Evolutionary conservation across 768 basidiomycete genomes (phyloP), one percentile per base, ranked within the genome.

Genomic region (Termitomyces sp.): DNA sequence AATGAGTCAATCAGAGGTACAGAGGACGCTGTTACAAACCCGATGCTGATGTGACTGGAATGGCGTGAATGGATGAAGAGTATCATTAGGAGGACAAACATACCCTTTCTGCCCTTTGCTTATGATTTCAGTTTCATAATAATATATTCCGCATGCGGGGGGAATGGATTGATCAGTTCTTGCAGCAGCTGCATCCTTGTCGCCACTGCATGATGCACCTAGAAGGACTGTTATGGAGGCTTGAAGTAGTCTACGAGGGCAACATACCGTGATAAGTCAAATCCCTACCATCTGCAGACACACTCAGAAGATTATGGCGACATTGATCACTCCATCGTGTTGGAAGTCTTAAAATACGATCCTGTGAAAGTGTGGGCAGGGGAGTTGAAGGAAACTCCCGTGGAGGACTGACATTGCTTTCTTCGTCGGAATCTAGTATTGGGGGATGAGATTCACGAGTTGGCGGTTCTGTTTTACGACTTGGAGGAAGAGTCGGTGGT

Each of bases 61-160:
- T 44, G 23, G 56, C 66, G 29, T 66, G 56, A 57, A 56, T 60
- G 53, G 60, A 48, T 33, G 25, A 54, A 43, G 40, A 53, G 18
- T 7, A 12, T 50, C 49, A 43, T 48, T 52, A n/a, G 42, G 52
- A 52, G 13, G 50, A 15, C 56, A 22, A 27, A 71, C 83, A 66
- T 61, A 88, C 93, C 91, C 93, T 68, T 88, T 90, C 40, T 81
- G 76, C 11, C 89, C 88, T 64, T 90, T 90, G 66, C 88, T 84
- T 6, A 88, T 66, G 43, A 98, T 83, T 62, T 89, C 84, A 5
- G 94, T 84, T 73, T 99, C 96, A 66, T 88, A 99, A 69, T 98
- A 99, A 66, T 92, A 96, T 52, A 98, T 85, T 22, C 95, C 97
- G 62, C 90, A 90, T 11, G 88, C 85, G 0, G 86, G 77, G 2